phyloP scores from a whole-genome alignment of 352 stramenopile genomes.

The Phytophthora cryptogea region DNA sequence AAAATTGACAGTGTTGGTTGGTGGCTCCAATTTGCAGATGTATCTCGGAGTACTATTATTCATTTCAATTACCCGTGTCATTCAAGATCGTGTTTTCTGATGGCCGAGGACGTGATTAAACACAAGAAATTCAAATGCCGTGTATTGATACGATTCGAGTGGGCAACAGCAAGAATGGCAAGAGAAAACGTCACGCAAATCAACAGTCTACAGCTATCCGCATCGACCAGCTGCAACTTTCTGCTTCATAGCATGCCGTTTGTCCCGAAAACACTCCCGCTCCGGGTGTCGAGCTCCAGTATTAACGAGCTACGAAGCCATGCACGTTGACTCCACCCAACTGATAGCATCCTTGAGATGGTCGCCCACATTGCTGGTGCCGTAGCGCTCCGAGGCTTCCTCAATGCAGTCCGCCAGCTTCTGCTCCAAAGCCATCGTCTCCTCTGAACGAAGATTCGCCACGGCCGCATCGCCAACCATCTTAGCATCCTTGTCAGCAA shows the following conservation, averaged over 20 bases:
- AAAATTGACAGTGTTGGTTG: too few species aligned
- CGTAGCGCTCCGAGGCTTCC: conserved; percentile 31
- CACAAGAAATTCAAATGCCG: too few species aligned
- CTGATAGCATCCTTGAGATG: conserved; percentile 32
- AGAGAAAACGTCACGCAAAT: conserved; percentile 13
- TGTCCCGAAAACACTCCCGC: neutral
- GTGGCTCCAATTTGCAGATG: too few species aligned
- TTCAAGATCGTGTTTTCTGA: too few species aligned
- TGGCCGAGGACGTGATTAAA: too few species aligned
- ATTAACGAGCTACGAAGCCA: conserved; percentile 14
- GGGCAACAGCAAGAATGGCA: conserved; percentile 1
- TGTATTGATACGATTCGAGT: too few species aligned
- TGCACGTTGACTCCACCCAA: conserved; percentile 38
- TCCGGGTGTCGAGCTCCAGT: neutral
- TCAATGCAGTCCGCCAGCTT: conserved; percentile 42
- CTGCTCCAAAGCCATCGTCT: conserved; percentile 15
- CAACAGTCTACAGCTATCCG: neutral
- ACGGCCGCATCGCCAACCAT: conserved; percentile 29
- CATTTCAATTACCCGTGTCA: too few species aligned
- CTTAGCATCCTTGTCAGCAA: conserved; percentile 14
- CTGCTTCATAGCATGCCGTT: neutral
- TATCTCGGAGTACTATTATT: too few species aligned
- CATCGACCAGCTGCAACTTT: neutral
- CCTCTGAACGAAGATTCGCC: conserved; percentile 23
- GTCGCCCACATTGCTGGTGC: conserved; percentile 8